A percentile compares a stretch with the other conserved stretches of the same genome.
Conservation (phyloP, 2,329 filamentous ascomycete genomes). For the Ceratocystis huliohia region DNA sequence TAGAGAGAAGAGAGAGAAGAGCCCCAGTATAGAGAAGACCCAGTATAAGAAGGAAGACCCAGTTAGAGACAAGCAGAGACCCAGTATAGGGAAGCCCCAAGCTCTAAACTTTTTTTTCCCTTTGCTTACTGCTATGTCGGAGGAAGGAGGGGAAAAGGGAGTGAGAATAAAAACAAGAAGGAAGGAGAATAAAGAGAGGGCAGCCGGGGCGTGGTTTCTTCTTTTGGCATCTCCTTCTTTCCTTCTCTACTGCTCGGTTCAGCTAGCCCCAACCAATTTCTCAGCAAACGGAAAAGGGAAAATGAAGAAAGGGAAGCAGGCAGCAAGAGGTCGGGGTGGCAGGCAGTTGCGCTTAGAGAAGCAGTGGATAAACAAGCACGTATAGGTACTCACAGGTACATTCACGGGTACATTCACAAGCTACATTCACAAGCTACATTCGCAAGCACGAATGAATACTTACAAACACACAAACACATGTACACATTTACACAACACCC, state of each 20-base stretch:
- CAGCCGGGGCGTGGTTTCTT: conserved; percentile 7
- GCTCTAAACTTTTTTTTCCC: conserved; percentile 13
- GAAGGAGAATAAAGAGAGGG: conserved; percentile 12
- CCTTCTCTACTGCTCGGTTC: no score
- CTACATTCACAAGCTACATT: no score
- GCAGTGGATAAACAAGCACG: neutral
- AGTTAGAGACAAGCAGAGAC: neutral
- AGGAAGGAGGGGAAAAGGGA: conserved; percentile 1
- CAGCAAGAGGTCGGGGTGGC: neutral
- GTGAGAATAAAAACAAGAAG: neutral
- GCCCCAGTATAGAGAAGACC: neutral
- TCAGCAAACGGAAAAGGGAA: neutral
- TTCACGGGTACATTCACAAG: no score
- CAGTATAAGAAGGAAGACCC: neutral
- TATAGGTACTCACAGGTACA: no score
- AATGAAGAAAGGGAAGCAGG: neutral
- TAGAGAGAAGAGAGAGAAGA: no score
- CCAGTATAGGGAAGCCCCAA: conserved; percentile 7
- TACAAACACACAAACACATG: no score
- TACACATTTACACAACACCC: no score
- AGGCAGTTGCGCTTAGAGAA: neutral
- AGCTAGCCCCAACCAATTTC: no score
- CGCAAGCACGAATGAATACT: no score
- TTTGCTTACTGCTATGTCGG: conserved; percentile 17
- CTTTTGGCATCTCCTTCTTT: neutral